Evolutionary conservation across 176 grass and related monocot species (phyloP).

Genomic region (Paspalum vaginatum): DNA sequence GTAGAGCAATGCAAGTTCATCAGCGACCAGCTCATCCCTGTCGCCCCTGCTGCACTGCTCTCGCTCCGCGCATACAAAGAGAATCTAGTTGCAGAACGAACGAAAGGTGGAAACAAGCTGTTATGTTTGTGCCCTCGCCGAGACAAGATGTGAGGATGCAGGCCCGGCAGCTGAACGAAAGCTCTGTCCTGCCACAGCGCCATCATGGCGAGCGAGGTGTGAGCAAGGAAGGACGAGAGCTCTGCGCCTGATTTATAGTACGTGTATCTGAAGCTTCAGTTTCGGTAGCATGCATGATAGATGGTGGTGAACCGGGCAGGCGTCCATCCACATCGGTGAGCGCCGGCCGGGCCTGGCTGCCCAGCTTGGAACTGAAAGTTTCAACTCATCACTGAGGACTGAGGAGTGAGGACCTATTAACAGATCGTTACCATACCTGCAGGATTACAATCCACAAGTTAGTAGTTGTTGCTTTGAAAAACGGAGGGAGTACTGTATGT

Average conservation of each 20-base stretch:
- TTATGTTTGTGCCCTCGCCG: neutral
- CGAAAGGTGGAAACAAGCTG: neutral
- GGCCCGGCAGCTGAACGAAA: conserved; percentile 29
- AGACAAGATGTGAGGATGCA: conserved; percentile 23
- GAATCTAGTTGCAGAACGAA: conserved; percentile 24
- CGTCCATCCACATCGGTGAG: neutral
- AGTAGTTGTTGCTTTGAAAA: too few relatives aligned
- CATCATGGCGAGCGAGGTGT: neutral
- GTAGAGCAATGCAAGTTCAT: neutral
- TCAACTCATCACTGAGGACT: neutral
- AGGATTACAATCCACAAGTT: too few relatives aligned
- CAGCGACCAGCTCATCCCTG: conserved; percentile 17
- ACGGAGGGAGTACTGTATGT: too few relatives aligned
- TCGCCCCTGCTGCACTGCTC: neutral
- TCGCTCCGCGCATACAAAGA: neutral
- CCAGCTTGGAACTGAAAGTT: neutral
- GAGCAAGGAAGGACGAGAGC: neutral
- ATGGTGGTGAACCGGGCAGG: too few relatives aligned
- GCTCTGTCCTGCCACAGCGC: conserved; percentile 14
- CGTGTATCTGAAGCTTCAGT: conserved; percentile 22
- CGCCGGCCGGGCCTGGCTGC: neutral
- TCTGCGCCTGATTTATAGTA: neutral
- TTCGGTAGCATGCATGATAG: neutral
- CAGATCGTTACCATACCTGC: neutral
- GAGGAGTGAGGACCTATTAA: too few relatives aligned